phyloP scores from a whole-genome alignment of 371 early-diverging fungal species.

The Funneliformis caledonium region DNA sequence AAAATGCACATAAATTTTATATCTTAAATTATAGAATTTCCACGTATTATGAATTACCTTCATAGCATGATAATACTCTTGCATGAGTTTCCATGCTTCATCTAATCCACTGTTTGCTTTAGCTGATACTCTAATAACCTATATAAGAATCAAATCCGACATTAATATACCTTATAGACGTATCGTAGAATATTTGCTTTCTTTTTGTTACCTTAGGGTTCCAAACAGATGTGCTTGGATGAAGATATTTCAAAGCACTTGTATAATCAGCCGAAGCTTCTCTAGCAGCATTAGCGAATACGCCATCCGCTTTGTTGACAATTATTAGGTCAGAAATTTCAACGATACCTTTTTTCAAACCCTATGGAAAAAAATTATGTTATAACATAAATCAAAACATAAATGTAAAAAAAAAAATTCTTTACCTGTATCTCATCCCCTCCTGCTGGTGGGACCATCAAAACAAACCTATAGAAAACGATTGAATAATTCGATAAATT shows the following conservation, averaged over 20 bases:
- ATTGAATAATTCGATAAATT: background rate
- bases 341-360: conserved; percentile 84
- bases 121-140: conserved; percentile 68
- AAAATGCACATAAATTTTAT: background rate
- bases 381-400: background rate
- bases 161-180: conserved; percentile 30
- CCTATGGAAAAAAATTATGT: conserved; percentile 46
- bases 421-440: conserved; percentile 42
- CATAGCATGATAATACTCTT: conserved; percentile 58
- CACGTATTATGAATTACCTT: conserved; percentile 42
- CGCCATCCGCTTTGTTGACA: conserved; percentile 82
- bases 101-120: conserved; percentile 61
- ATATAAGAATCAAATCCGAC: background rate
- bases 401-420: background rate
- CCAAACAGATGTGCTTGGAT: conserved; percentile 49
- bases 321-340: conserved; percentile 79
- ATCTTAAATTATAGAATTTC: background rate
- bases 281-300: conserved; percentile 62
- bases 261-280: conserved; percentile 68
- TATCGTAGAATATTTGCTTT: conserved; percentile 8
- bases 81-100: conserved; percentile 69
- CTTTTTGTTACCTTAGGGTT: conserved; percentile 46
- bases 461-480: conserved; percentile 38
- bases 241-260: conserved; percentile 65
- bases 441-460: conserved; percentile 46